These are phyloP conservation scores for Pulveroboletus sp. DNA, from an alignment of 768 basidiomycete genomes.

Conservation along the genomic window DNA sequence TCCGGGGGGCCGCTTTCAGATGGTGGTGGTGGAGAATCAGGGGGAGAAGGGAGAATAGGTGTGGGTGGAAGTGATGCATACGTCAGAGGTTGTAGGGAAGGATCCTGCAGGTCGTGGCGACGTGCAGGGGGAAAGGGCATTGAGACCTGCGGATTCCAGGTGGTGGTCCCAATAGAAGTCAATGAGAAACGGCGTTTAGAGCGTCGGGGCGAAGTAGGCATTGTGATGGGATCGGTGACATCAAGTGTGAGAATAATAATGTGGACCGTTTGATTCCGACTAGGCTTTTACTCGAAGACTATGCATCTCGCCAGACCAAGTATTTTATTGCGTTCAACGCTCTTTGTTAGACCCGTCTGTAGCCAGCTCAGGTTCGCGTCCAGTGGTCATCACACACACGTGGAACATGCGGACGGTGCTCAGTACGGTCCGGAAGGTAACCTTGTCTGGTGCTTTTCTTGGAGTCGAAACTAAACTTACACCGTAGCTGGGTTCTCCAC, in stretches of 20 bases:
- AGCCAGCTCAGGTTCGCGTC: constrained; percentile 44
- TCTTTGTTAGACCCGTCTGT: constrained; percentile 21
- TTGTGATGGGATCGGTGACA: background rate
- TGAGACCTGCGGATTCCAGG: constrained; percentile 22
- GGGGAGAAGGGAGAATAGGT: constrained; percentile 55
- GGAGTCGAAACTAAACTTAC: constrained; percentile 3
- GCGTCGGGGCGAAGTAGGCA: constrained; percentile 34
- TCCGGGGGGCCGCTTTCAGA: constrained; percentile 11
- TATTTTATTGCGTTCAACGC: constrained; percentile 35
- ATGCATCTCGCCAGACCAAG: constrained; percentile 38
- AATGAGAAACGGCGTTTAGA: constrained; percentile 33
- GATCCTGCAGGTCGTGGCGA: constrained; percentile 14
- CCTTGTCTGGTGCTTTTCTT: constrained; percentile 10
- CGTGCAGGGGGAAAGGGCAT: constrained; percentile 10
- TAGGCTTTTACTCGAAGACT: background rate
- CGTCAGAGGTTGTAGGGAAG: constrained; percentile 38
- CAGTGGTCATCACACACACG: constrained; percentile 42
- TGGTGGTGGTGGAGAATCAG: constrained; percentile 24
- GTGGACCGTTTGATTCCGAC: background rate
- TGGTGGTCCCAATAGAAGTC: constrained; percentile 20
- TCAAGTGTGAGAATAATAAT: constrained; percentile 16
- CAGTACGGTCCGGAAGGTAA: constrained; percentile 61
- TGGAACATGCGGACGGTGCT: constrained; percentile 34
- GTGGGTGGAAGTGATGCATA: constrained; percentile 77
- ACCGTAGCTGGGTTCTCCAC: constrained; percentile 50